Base-by-base conservation (phyloP, 2,329 filamentous ascomycete genomes). In the Colletotrichum sp. region DNA sequence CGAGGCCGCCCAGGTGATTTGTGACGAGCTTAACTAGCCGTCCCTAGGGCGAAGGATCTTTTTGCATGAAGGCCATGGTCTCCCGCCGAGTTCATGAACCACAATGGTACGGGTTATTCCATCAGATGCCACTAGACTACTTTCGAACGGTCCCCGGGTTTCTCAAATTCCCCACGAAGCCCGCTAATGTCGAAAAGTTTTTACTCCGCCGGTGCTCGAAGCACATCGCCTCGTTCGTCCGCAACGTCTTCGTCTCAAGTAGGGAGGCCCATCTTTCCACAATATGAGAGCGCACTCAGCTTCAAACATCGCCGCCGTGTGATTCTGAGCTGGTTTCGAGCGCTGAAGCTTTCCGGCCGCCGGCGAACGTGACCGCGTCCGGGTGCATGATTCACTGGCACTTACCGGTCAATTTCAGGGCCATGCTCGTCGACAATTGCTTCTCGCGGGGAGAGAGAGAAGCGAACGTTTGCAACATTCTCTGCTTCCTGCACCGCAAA, bases 1-100 rank as follows among this genome's bases (percentile, higher is more conserved):
- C 79, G 87, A 91, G 76, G 88, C 92, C 8, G 95, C 96, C 60
- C 98, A 99, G 36, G 36, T 44, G 36, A 44, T 44, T 18, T 2
- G 16, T 44, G 16, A 44, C 36, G 16, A 18, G 36, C 36, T 44
- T n/a, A 8, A 39, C 36, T 5, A 39, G 36, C 36, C 16, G 16
- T 12, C 18, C 18, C 39, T 9, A n/a, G 18, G 9, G 39, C 39
- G 39, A n/a, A n/a, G 39, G 2, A 12, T n/a, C 39, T 10, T 4
- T 4, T 48, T 12, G 18, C 39, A 48, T 48, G 18, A 48, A 48
- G 18, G 39, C 39, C 18, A 48, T 48, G 39, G 18, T n/a, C 39
- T 5, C n/a, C 39, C 39, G 39, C 18, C 39, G 6, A 48, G 10
- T 48, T 48, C 39, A 48, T n/a, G 39, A 48, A 48, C 39, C 18